Base-by-base conservation (phyloP, 768 basidiomycete genomes). In the Crucibulum laeve region DNA sequence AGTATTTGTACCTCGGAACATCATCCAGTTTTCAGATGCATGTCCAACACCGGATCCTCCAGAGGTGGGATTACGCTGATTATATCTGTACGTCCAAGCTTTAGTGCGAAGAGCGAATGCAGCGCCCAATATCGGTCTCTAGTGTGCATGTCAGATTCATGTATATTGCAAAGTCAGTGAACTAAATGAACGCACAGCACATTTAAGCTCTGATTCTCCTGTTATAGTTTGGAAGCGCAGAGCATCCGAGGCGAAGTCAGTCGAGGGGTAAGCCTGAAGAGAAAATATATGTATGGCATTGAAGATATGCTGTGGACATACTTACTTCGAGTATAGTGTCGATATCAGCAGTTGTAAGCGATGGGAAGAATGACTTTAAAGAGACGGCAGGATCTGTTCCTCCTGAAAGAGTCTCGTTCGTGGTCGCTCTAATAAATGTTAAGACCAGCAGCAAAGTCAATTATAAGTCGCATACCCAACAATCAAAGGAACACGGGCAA, bases 1-100 rank as follows among this genome's bases (percentile, higher is more conserved):
- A 23, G 80, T 80, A 45, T 75, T 76, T 1, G 68, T 73, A 1
- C 83, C 81, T 17, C 59, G 56, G 62, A 80, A 82, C 80, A 82
- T 77, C 77, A 80, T 81, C 75, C 76, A 82, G 51, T 83, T 81
- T 54, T 80, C 82, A 1, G 82, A 69, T 5, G 80, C 71, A 48
- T 82, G 80, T 1, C 41, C 57, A 1, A 77, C 73, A 6, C 40
- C 61, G 1, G 55, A 40, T 14, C 61, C 61, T 13, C 61, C 61
- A 3, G 49, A 47, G 17, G 74, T 73, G 5, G 74, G 74, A 41
- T 77, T 73, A 3, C 66, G 61, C 46, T 81, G 76, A 56, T 82
- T 81, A 56, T 80, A 82, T 21, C 79, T 68, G 51, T 81, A 82
- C 10, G 74, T 76, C 69, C 69, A 82, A 2, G 73, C 58, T 13